phyloP scores from a whole-genome alignment of 2,329 filamentous ascomycete genomes.

The Pseudogymnoascus sp. region DNA sequence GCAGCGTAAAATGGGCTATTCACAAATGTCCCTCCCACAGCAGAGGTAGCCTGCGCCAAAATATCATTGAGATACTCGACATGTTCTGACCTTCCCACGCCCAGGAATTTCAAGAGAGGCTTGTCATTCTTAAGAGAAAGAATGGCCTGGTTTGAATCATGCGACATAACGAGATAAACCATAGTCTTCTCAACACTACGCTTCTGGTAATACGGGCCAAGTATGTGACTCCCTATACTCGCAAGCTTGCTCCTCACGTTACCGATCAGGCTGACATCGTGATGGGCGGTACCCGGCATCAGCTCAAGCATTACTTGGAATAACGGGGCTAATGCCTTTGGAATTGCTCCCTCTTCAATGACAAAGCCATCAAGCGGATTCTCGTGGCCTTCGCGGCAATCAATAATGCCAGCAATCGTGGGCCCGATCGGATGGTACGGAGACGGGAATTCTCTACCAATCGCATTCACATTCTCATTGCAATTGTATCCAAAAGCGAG shows the following conservation, averaged over 20 bases:
- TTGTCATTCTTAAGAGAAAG: constrained; percentile 51
- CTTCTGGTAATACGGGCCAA: constrained; percentile 48
- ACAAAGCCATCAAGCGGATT: constrained; percentile 54
- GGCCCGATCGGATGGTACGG: constrained; percentile 48
- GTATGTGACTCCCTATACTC: constrained; percentile 41
- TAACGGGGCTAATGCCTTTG: constrained; percentile 45
- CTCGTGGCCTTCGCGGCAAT: constrained; percentile 42
- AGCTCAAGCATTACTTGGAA: constrained; percentile 49
- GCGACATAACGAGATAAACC: constrained; percentile 58
- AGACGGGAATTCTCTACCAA: constrained; percentile 42
- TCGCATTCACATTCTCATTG: constrained; percentile 45
- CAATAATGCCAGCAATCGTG: constrained; percentile 54
- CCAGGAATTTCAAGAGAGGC: constrained; percentile 49
- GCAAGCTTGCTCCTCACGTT: constrained; percentile 39
- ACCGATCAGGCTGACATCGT: constrained; percentile 32
- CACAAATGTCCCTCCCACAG: constrained; percentile 51
- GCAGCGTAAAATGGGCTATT: constrained; percentile 49
- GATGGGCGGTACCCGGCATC: constrained; percentile 38
- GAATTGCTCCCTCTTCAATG: constrained; percentile 55
- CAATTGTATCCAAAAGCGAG: constrained; percentile 57
- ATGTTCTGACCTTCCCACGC: constrained; percentile 47
- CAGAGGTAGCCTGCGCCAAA: constrained; percentile 44
- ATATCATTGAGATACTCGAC: constrained; percentile 44
- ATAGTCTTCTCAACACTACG: constrained; percentile 52
- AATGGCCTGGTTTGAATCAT: constrained; percentile 47